Base-by-base conservation (phyloP, 2,329 filamentous ascomycete species). In the Knufia fluminis region DNA sequence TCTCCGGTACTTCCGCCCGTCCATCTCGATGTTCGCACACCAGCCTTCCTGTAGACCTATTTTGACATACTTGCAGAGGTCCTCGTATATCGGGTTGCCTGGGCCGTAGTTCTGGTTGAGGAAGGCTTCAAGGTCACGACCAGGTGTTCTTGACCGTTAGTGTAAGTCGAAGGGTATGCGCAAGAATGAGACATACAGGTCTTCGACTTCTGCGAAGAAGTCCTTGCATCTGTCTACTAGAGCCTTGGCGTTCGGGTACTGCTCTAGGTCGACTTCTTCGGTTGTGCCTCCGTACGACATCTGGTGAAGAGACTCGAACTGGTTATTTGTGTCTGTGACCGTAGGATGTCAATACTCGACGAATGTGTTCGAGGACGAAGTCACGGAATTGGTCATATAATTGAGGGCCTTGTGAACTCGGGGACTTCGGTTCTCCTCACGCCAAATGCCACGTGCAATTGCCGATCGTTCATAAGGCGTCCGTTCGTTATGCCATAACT, bases 1-100 rank as follows among this genome's bases (percentile, higher is more conserved):
- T 4, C 71, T 68, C 1, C 71, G 69, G 53, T 77, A 77, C 53
- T 67, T 70, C 8, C 62, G 64, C 1, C 73, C 73, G 32, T 69
- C 63, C 38, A 74, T 56, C 52, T 70, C 66, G 17, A 63, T 66
- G 28, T 64, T 64, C 2, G 71, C 71, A 0, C 71, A 65, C 72
- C 71, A 74, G 36, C 69, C 70, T 54, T 74, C 69, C 4, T 60
- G 26, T 2, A 74, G 60, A 2, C 69, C 71, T 35, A 63, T 53
- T 33, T 61, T 63, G 46, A 72, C 65, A 32, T 65, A 63, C 7
- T 42, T 28, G 54, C 68, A 67, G 31, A 75, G 63, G 46, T 69
- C 65, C 2, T 72, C 68, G 57, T 73, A 73, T 53, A 63, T 68
- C 1, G 60, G 50, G 46, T 61, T 72, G 1, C 69, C 70, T 0